Evolutionary conservation across 768 basidiomycete species (phyloP), one percentile per base, ranked within the genome.

Genomic region (Candolleomyces efflorescens): DNA sequence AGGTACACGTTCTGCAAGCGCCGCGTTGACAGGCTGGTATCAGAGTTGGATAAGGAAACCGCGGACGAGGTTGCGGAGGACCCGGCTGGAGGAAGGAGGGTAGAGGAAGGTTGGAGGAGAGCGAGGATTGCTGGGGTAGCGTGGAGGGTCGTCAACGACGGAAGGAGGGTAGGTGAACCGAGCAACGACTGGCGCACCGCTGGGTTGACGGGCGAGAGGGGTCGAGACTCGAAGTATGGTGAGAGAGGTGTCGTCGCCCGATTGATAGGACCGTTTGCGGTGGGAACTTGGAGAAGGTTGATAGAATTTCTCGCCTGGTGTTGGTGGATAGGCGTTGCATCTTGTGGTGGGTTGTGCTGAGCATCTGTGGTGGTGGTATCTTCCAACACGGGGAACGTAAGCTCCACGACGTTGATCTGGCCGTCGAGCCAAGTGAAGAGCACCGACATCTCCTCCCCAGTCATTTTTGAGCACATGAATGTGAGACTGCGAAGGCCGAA

Each of bases 371-470:
- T 68, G 41, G 20, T 20, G 10, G 56, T 51, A 54, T 73, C 71
- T 18, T 71, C 60, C 27, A 79, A 69, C 48, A 73, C 68, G 22
- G 77, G 77, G 44, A 82, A 75, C 11, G 64, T 68, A 43, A 82
- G 67, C 10, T 67, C 61, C 32, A 67, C 67, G 57, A 80, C 68
- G 60, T 77, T 76, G 38, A 68, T 69, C 60, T 79, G 75, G 32
- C 76, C 76, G 55, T 76, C 72, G 32, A 79, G 65, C 77, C 77
- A 76, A 23, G 70, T 66, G 48, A 79, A 75, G 47, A 77, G 48
- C 10, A 69, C 65, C 26, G 62, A 63, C 26, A 62, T 68, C 60
- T 79, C 75, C 26, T 68, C 62, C 23, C 63, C 60, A 2, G 69
- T 65, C 60, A 76, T 66, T 0, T 67, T 65, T 37, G 56, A 54